Evolutionary conservation across 1,284 basidiomycete species (phyloP).

Genomic region (Gomphus bonarii): DNA sequence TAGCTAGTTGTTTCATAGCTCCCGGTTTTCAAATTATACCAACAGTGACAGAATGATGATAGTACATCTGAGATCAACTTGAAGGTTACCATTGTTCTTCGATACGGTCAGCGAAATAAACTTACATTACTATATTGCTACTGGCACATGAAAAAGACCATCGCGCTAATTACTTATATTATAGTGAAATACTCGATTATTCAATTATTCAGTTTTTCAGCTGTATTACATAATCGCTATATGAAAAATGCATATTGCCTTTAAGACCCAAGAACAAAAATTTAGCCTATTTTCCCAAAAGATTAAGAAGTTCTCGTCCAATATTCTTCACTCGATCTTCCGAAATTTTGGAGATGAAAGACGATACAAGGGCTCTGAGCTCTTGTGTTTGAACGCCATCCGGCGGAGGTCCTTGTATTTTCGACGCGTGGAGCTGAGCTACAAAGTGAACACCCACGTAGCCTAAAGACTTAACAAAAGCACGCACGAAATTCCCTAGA

Average conservation of each 20-base stretch:
- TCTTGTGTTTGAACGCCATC: constrained; percentile 29
- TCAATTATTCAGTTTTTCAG: background rate
- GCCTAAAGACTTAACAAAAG: background rate
- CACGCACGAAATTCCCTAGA: constrained; percentile 76
- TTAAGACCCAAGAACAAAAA: background rate
- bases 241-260: background rate
- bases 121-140: too few relatives aligned
- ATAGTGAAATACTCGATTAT: too few relatives aligned
- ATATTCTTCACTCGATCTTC: constrained; percentile 50
- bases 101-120: too few relatives aligned
- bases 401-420: constrained; percentile 22
- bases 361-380: constrained; percentile 30
- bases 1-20: background rate
- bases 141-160: too few relatives aligned
- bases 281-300: constrained; percentile 15
- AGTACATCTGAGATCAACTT: too few relatives aligned
- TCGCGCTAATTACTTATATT: too few relatives aligned
- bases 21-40: background rate
- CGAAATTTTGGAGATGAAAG: constrained; percentile 34
- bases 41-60: too few relatives aligned
- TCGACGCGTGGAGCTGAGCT: constrained; percentile 38
- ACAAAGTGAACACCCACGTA: background rate
- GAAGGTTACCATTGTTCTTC: too few relatives aligned
- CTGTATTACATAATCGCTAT: background rate
- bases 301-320: constrained; percentile 33